These are phyloP conservation scores for Castanospermum australe DNA, from an alignment of 306 rosid species.

Conservation along the genomic window DNA sequence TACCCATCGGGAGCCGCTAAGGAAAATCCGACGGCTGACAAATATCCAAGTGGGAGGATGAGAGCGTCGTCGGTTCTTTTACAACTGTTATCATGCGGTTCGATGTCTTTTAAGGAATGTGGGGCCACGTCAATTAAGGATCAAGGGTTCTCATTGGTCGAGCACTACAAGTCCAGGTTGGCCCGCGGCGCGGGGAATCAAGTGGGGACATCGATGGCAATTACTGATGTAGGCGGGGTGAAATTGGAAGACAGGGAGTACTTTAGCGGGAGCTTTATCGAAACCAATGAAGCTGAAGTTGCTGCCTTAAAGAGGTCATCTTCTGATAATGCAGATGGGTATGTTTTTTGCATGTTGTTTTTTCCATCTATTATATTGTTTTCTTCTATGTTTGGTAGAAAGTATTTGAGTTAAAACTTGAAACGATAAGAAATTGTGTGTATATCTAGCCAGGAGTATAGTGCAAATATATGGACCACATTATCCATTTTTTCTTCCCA, in stretches of 20 bases:
- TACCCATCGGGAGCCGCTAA: slow-evolving; percentile 11
- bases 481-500: too few species aligned
- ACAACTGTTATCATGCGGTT: slow-evolving; percentile 84
- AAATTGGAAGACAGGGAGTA: slow-evolving; percentile 88
- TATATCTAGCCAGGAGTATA: too few species aligned
- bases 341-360: too few species aligned
- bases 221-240: slow-evolving; percentile 43
- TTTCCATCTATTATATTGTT: too few species aligned
- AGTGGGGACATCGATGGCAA: slow-evolving; percentile 45
- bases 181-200: slow-evolving; percentile 57
- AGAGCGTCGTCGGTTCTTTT: slow-evolving; percentile 79
- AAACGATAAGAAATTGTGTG: too few species aligned
- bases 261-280: slow-evolving; percentile 91
- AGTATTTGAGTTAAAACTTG: too few species aligned
- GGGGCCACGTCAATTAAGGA: slow-evolving; percentile 52
- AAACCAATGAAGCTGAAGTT: slow-evolving; percentile 51
- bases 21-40: slow-evolving; percentile 50
- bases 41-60: slow-evolving; percentile 57
- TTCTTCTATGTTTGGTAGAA: too few species aligned
- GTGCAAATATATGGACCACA: too few species aligned
- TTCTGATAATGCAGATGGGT: slow-evolving; percentile 91
- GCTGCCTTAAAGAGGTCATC: slow-evolving; percentile 77
- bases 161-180: slow-evolving; percentile 61
- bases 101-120: slow-evolving; percentile 76
- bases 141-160: slow-evolving; percentile 61